Evolutionary conservation across 1,284 basidiomycete species (phyloP), one percentile per base, ranked within the genome.

Genomic region (Cerrena zonata): DNA sequence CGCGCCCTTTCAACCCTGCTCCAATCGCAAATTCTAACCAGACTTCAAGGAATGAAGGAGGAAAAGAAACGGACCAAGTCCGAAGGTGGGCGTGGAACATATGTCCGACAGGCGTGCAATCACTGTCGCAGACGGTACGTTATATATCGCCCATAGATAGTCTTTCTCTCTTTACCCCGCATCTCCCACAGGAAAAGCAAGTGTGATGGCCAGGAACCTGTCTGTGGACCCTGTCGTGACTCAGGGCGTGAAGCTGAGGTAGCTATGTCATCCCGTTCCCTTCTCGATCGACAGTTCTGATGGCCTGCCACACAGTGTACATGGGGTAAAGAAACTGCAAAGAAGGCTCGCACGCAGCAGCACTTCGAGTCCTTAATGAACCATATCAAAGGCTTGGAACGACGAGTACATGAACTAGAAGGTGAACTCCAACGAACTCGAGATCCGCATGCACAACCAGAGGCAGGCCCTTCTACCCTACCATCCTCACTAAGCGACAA

Each of bases 361-460:
- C 75, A 78, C 55, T 78, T 79, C 50, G 76, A 79, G 54, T 73
- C 77, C 2, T 67, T 81, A 54, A 68, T 71, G 43, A 78, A 77
- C 58, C 70, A 70, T 45, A 69, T 71, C 40, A 65, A 72, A 30
- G 72, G 73, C 2, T 69, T 77, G 24, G 68, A 74, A 49, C 66
- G 67, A 47, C 76, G 77, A 51, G 68, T 72, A 22, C 67, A 69
- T 38, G 67, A 73, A 27, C 72, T 80, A 37, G 74, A 80, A 61
- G 66, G 68, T 3, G 64, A 73, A 50, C 64, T 79, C 27, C 70
- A 74, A 10, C 61, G 65, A 49, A 72, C 68, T 53, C 62, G 64
- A 19, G 66, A 27, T 24, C n/a, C 24, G 15, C 11, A 5, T 26
- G 36, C n/a, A 3, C 46, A 38, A 47, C 46, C 46, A 18, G 46